Conservation (phyloP, 495 filamentous ascomycete species). For the Daldinia caldariorum region DNA sequence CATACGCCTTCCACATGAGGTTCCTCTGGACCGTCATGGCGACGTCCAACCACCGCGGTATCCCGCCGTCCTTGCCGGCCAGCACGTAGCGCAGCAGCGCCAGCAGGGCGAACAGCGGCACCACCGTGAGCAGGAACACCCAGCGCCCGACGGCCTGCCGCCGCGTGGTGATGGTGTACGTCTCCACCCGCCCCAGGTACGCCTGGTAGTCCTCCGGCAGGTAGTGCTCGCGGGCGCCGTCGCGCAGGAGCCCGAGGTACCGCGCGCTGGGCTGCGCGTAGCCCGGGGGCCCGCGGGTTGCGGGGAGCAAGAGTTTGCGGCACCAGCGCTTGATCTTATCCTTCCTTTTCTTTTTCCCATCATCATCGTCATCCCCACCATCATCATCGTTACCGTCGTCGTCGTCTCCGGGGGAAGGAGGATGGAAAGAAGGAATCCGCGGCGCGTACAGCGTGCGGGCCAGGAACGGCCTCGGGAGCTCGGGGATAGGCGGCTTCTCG, state of each 20-base stretch:
- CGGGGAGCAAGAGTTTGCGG: constrained; percentile 46
- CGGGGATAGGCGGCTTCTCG: constrained; percentile 53
- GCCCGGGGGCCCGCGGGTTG: constrained; percentile 62
- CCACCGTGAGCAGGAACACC: constrained; percentile 68
- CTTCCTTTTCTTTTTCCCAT: constrained; percentile 7
- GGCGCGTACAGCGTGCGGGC: constrained; percentile 59
- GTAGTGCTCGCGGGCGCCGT: constrained; percentile 79
- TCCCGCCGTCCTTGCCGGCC: constrained; percentile 70
- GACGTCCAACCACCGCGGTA: constrained; percentile 71
- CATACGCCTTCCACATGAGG: constrained; percentile 78
- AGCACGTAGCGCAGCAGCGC: constrained; percentile 60
- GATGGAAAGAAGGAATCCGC: constrained; percentile 41
- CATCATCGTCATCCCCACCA: constrained; percentile 25
- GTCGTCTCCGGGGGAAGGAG: constrained; percentile 17
- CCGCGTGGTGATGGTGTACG: constrained; percentile 73
- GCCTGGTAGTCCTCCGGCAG: constrained; percentile 77
- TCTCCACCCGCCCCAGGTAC: constrained; percentile 71
- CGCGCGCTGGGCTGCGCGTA: constrained; percentile 85
- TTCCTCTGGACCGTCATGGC: constrained; percentile 60
- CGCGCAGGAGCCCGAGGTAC: constrained; percentile 79
- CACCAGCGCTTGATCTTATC: constrained; percentile 23
- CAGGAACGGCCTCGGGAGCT: constrained; percentile 55
- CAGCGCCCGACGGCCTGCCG: constrained; percentile 72
- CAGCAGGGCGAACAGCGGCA: constrained; percentile 64
- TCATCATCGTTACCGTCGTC: constrained; percentile 6